Percentiles rank a stretch among this genome's conserved stretches.
phyloP scores from a whole-genome alignment of 805 yeast species.

The Zygoascus biomembranicola region DNA sequence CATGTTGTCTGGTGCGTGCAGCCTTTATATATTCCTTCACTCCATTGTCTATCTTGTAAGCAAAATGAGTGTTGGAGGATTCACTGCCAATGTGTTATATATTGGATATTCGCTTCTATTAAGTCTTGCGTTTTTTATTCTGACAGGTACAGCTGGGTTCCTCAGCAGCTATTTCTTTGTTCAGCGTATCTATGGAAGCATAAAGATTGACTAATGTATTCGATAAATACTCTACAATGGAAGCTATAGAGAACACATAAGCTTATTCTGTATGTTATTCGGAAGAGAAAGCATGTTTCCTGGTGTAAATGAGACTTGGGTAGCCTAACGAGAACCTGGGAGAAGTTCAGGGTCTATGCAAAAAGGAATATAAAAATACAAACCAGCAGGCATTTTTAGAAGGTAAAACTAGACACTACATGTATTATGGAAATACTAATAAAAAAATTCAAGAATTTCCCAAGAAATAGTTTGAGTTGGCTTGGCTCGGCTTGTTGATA shows the following conservation, averaged over 20 bases:
- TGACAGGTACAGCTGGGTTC: conserved; percentile 87
- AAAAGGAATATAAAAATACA: too few relatives aligned
- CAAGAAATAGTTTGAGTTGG: too few relatives aligned
- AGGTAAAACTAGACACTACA: too few relatives aligned
- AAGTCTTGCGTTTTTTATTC: conserved; percentile 61
- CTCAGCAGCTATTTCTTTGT: conserved; percentile 65
- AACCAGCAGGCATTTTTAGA: too few relatives aligned
- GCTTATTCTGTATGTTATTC: too few relatives aligned
- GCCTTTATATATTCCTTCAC: conserved; percentile 76
- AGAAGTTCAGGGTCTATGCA: too few relatives aligned
- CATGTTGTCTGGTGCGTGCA: conserved; percentile 82
- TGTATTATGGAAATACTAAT: too few relatives aligned
- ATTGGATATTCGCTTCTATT: conserved; percentile 74
- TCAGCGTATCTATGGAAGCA: conserved; percentile 69
- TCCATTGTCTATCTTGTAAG: conserved; percentile 46
- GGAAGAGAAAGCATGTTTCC: too few relatives aligned
- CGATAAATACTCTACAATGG: not conserved
- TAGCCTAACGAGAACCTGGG: too few relatives aligned
- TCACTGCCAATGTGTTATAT: conserved; percentile 69
- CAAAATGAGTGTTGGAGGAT: conserved; percentile 60
- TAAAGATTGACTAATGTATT: conserved; percentile 62
- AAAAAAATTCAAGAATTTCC: too few relatives aligned
- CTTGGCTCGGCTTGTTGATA: too few relatives aligned
- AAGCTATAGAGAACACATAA: not conserved
- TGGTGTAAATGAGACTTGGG: too few relatives aligned